Evolutionary conservation across 768 basidiomycete species (phyloP).

Genomic region (Mycena galopus): DNA sequence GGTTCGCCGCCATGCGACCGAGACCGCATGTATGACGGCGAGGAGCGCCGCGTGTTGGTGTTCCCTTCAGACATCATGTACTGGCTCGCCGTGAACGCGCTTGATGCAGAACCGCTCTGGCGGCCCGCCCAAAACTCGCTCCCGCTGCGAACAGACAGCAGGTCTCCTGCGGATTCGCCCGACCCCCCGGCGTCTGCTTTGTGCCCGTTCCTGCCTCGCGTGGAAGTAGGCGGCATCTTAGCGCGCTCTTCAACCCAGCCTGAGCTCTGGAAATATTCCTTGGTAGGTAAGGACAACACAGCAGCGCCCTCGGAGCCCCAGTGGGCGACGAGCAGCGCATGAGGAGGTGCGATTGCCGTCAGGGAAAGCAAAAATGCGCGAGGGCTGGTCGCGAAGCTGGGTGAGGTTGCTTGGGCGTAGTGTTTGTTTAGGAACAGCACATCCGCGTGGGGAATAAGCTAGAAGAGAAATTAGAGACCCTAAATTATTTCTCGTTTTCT

Average conservation of each 20-base stretch:
- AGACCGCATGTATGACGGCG: conserved; percentile 39
- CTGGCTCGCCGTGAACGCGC: conserved; percentile 62
- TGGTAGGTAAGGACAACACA: conserved; percentile 83
- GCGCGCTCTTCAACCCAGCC: conserved; percentile 76
- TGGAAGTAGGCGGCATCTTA: conserved; percentile 40
- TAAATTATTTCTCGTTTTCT: conserved; percentile 26
- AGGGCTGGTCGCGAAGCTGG: conserved; percentile 73
- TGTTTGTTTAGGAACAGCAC: conserved; percentile 84
- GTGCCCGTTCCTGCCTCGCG: conserved; percentile 31
- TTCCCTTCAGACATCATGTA: conserved; percentile 41
- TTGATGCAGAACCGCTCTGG: conserved; percentile 65
- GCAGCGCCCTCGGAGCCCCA: conserved; percentile 88
- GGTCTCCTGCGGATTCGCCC: conserved; percentile 44
- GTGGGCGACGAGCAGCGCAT: conserved; percentile 85
- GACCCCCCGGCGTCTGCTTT: conserved; percentile 33
- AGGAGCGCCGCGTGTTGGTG: conserved; percentile 44
- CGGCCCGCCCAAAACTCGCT: conserved; percentile 84
- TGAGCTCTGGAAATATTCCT: conserved; percentile 89
- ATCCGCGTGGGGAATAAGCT: conserved; percentile 88
- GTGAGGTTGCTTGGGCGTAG: conserved; percentile 74
- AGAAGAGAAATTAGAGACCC: conserved; percentile 17
- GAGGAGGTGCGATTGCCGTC: conserved; percentile 73
- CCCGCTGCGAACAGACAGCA: conserved; percentile 70
- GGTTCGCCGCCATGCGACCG: conserved; percentile 25
- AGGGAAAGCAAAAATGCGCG: conserved; percentile 84